Evolutionary conservation across 441 rosid species (phyloP).

Genomic region (Jatropha multifida): DNA sequence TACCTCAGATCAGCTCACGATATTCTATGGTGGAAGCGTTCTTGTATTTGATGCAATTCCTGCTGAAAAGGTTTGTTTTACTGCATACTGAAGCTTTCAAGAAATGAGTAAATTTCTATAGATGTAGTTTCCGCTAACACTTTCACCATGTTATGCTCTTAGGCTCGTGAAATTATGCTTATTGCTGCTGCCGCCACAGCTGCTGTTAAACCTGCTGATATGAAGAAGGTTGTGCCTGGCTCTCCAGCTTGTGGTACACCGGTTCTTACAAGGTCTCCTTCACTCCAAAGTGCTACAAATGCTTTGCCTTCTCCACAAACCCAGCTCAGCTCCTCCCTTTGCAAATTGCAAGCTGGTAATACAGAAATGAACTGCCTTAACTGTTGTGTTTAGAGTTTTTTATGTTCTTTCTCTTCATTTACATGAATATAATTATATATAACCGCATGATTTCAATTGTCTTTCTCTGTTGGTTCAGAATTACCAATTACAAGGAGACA

Average conservation of each 20-base stretch:
- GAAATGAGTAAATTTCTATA: neutral
- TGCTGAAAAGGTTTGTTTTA: constrained; percentile 58
- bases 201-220: constrained; percentile 49
- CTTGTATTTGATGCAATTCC: constrained; percentile 69
- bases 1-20: constrained; percentile 63
- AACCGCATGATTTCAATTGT: constrained; percentile 5
- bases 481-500: constrained; percentile 87
- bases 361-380: constrained; percentile 7
- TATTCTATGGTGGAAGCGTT: constrained; percentile 80
- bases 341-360: constrained; percentile 83
- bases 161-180: constrained; percentile 71
- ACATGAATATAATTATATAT: neutral
- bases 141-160: constrained; percentile 16
- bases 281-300: constrained; percentile 69
- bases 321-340: constrained; percentile 44
- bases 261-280: constrained; percentile 77
- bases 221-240: constrained; percentile 40
- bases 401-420: neutral
- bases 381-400: constrained; percentile 10
- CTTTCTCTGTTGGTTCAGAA: constrained; percentile 42
- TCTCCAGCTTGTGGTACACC: constrained; percentile 47
- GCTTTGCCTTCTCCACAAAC: constrained; percentile 54
- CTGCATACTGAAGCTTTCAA: neutral
- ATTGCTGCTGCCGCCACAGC: constrained; percentile 54
- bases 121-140: neutral